Evolutionary conservation across 495 filamentous ascomycete genomes (phyloP).

Genomic region (Pyrenula aspistea): DNA sequence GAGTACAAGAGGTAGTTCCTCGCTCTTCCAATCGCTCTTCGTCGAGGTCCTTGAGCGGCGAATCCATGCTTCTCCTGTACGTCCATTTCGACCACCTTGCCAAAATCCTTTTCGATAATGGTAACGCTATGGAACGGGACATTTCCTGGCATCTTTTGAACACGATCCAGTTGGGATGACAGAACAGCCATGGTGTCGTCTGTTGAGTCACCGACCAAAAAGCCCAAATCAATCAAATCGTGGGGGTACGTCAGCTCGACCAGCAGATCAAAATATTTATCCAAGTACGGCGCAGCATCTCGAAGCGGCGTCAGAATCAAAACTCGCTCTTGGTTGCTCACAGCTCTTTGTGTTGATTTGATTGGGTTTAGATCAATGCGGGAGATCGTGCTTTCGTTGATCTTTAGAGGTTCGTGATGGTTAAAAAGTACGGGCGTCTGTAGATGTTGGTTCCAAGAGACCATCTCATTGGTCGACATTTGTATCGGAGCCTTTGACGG

Average conservation of each 20-base stretch:
- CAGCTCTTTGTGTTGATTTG: constrained; percentile 66
- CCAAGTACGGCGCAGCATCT: constrained; percentile 71
- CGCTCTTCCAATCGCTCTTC: constrained; percentile 81
- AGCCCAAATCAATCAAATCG: constrained; percentile 86
- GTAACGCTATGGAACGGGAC: constrained; percentile 69
- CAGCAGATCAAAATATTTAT: constrained; percentile 87
- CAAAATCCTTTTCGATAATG: constrained; percentile 87
- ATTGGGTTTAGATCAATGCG: constrained; percentile 77
- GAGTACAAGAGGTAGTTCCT: constrained; percentile 84
- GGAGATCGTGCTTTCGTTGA: constrained; percentile 69
- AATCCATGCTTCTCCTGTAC: constrained; percentile 79
- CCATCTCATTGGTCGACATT: constrained; percentile 83
- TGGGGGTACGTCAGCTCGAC: constrained; percentile 88
- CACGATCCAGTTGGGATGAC: constrained; percentile 68
- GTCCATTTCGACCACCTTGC: constrained; percentile 49
- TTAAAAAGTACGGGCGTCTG: constrained; percentile 94
- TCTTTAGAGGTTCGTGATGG: constrained; percentile 73
- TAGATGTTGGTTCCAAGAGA: constrained; percentile 74
- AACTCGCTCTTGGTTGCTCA: constrained; percentile 73
- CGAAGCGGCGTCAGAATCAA: constrained; percentile 89
- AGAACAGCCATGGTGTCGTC: constrained; percentile 83
- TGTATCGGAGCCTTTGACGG: constrained; percentile 87
- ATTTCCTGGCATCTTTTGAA: constrained; percentile 66
- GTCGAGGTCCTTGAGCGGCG: constrained; percentile 74
- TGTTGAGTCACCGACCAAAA: constrained; percentile 81